Evolutionary conservation across 495 filamentous ascomycete species (phyloP).

Genomic region (Podospora didyma): DNA sequence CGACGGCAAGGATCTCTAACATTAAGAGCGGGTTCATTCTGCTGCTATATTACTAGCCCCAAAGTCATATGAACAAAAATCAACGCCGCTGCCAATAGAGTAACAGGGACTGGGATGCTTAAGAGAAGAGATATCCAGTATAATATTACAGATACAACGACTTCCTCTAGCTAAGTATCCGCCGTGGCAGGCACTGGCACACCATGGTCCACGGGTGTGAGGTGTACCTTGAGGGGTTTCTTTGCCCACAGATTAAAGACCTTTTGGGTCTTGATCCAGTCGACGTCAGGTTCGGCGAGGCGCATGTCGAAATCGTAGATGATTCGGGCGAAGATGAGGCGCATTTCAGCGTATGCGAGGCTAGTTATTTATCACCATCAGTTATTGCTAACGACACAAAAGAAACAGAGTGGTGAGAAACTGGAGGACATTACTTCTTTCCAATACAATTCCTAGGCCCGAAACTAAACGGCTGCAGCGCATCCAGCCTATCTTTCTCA

Average conservation of each 20-base stretch:
- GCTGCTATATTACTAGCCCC: too few relatives aligned
- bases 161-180: too few relatives aligned
- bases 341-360: conserved; percentile 39
- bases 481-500: not conserved
- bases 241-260: conserved; percentile 36
- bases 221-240: conserved; percentile 24
- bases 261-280: conserved; percentile 29
- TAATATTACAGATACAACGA: too few relatives aligned
- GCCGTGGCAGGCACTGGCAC: too few relatives aligned
- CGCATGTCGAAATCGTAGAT: conserved; percentile 38
- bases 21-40: too few relatives aligned
- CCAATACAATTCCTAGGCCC: conserved; percentile 41
- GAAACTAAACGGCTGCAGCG: conserved; percentile 31
- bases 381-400: not conserved
- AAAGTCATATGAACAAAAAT: too few relatives aligned
- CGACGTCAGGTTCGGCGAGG: conserved; percentile 16
- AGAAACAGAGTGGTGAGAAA: not conserved
- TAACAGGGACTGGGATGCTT: too few relatives aligned
- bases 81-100: too few relatives aligned
- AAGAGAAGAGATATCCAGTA: too few relatives aligned
- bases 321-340: conserved; percentile 37
- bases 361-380: conserved; percentile 10
- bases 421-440: conserved; percentile 31
- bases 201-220: conserved; percentile 22
- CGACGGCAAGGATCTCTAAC: too few relatives aligned